Evolutionary conservation across 2,329 filamentous ascomycete species (phyloP), one percentile per base, ranked within the genome.

Genomic region (Orbilia javanica): DNA sequence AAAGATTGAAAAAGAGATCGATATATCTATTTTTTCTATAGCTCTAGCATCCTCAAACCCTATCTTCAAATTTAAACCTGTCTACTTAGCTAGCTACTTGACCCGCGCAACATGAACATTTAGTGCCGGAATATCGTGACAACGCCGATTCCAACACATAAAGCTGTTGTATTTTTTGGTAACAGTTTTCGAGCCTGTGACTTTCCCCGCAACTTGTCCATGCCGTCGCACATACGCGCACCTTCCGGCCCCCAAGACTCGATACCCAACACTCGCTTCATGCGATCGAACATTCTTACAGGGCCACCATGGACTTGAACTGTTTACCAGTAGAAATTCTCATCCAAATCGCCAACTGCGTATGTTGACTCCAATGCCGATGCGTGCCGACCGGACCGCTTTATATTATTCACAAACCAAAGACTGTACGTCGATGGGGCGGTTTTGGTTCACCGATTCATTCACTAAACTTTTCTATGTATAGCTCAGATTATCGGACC

Each of bases 281-380:
- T 18, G 22, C 18, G 15, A 31, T 18, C 7, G 5, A 15, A 18
- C 11, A 25, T 50, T 4, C 13, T 7, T 57, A 1, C n/a, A 2
- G 15, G 6, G 4, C 7, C 5, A 57, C 2, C 20, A 70, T 70
- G 66, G 31, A 42, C 8, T 34, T 70, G 10, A 25, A 8, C 3
- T 39, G 6, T 10, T 8, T 72, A 6, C 68, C 68, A n/a, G 27
- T 52, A 46, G 68, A 72, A 15, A 72, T 65, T 11, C 48, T 72
- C 13, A 48, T 46, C 18, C 60, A 65, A 29, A 48, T 72, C 15
- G 68, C 57, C 10, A 22, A 53, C 10, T 72, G n/a, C 20, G 68
- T 72, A 48, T 0, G 60, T 57, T 34, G 6, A 31, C 6, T 10
- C 27, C 25, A 8, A n/a, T n/a, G n/a, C n/a, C n/a, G n/a, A n/a